Evolutionary conservation across 2,329 filamentous ascomycete species (phyloP).

Genomic region (Aspergillus fischeri): DNA sequence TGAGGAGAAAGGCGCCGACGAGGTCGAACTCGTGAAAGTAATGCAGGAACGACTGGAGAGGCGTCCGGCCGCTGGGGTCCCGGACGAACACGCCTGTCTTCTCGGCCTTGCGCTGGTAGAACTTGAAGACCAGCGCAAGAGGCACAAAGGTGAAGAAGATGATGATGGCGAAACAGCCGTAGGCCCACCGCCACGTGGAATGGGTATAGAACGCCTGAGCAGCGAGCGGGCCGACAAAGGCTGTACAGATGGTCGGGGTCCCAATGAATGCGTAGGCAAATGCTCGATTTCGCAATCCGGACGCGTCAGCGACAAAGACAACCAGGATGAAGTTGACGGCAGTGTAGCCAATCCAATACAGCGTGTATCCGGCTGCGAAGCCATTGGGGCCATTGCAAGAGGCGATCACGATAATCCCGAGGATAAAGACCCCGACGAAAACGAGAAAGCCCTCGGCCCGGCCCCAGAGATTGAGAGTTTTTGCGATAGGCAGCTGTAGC

Average conservation of each 20-base stretch:
- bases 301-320: slow-evolving; percentile 62
- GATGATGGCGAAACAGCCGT: slow-evolving; percentile 59
- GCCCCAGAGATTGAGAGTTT: slow-evolving; percentile 60
- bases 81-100: slow-evolving; percentile 50
- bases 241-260: slow-evolving; percentile 61
- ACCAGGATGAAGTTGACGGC: slow-evolving; percentile 54
- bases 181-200: slow-evolving; percentile 60
- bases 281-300: slow-evolving; percentile 56
- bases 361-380: slow-evolving; percentile 60
- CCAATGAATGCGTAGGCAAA: slow-evolving; percentile 57
- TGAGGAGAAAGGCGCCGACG: slow-evolving; percentile 58
- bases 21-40: slow-evolving; percentile 63
- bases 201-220: slow-evolving; percentile 47
- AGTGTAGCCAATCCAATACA: slow-evolving; percentile 57
- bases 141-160: slow-evolving; percentile 54
- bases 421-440: slow-evolving; percentile 44
- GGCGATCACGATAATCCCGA: slow-evolving; percentile 59
- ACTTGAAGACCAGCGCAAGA: slow-evolving; percentile 51
- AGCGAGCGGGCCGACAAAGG: slow-evolving; percentile 51
- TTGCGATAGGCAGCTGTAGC: slow-evolving; percentile 59
- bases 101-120: slow-evolving; percentile 56
- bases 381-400: slow-evolving; percentile 56
- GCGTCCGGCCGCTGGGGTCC: slow-evolving; percentile 43
- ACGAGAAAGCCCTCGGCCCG: slow-evolving; percentile 56
- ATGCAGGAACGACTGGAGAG: slow-evolving; percentile 45